Evolutionary conservation across 2,329 filamentous ascomycete genomes (phyloP), one percentile per base, ranked within the genome.

Genomic region (Triangularia verruculosa): DNA sequence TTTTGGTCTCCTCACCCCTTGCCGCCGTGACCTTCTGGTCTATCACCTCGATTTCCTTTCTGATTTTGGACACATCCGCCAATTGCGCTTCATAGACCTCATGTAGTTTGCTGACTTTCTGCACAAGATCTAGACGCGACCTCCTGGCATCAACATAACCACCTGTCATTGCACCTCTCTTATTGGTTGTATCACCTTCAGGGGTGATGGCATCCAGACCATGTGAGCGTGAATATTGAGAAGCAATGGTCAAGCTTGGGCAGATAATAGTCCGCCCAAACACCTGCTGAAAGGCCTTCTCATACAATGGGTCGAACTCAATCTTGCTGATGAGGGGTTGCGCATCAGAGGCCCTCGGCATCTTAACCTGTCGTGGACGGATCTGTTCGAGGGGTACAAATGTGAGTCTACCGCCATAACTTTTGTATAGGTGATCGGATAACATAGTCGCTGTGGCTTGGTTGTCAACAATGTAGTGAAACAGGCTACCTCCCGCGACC

Each of bases 191-290:
- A 76, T 98, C 94, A 75, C 95, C 95, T 63, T 98, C 93, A 3
- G 92, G 90, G 0, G 95, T 99, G 69, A 99, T 97, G 32, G 92
- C 93, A 71, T 93, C 93, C 24, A 98, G 88, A 17, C 91, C 91
- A 72, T 98, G 94, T 71, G 91, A 96, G 72, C 94, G 87, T 22
- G 95, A 92, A 74, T 97, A 97, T 73, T 97, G 93, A 12, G 90
- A 87, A 56, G 93, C 95, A 64, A 97, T 86, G 57, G 91, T 86
- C 66, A 99, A 80, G 69, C 92, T 96, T 2, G 94, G 93, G 70
- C 95, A 98, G 62, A 99, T 90, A 59, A 99, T 92, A 0, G 92
- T 95, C 76, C 92, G 96, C 55, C 93, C 95, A 77, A 99, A 99
- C 0, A 99, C 92, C 74, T 97, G 93, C 73, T 91, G 88, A 75